Base-by-base conservation (phyloP, 2,329 filamentous ascomycete species). In the Fusarium mexicanum region DNA sequence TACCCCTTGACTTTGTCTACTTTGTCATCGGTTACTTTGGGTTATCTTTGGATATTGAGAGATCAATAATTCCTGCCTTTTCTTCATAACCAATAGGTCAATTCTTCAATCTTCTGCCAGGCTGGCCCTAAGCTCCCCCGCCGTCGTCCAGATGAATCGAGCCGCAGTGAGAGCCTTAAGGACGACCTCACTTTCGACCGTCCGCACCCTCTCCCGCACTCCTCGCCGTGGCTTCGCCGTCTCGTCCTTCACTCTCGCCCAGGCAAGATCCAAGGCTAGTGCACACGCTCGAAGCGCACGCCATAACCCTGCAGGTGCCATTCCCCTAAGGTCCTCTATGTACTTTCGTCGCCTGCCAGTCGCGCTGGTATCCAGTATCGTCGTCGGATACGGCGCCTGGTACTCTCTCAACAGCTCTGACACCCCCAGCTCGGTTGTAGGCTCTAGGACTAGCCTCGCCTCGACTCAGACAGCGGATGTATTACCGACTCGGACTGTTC, bases 361-460 rank as follows among this genome's bases (percentile, higher is more conserved):
- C 76, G 92, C 91, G 68, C 82, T 94, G 67, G 87, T 92, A 66
- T 92, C 93, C 71, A 90, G 90, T 79, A 86, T 94, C 67, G 78
- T 83, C 69, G 92, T 94, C 66, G 93, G 92, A 76, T 94, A 92
- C 84, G 92, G 92, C 72, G 92, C 92, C 74, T 95, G 92, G 88
- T 94, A 94, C 84, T 88, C 89, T 62, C 94, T 93, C 84, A 89
- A 88, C 79, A 77, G 75, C 71, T 78, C 83, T 67, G 82, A 84
- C 67, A 78, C 75, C 38, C 73, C 74, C 38, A 77, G 78, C 65
- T 80, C 80, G 31, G 78, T 79, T 62, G 48, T 75, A 53, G 80
- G 82, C 67, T 78, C 84, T 29, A 75, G 50, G 61, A 84, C 83
- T 55, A 83, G 83, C 76, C 85, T 87, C 76, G 83, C 84, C n/a